These are phyloP conservation scores for Amanita pseudoporphyria DNA, from an alignment of 768 basidiomycete species.

Conservation along the genomic window DNA sequence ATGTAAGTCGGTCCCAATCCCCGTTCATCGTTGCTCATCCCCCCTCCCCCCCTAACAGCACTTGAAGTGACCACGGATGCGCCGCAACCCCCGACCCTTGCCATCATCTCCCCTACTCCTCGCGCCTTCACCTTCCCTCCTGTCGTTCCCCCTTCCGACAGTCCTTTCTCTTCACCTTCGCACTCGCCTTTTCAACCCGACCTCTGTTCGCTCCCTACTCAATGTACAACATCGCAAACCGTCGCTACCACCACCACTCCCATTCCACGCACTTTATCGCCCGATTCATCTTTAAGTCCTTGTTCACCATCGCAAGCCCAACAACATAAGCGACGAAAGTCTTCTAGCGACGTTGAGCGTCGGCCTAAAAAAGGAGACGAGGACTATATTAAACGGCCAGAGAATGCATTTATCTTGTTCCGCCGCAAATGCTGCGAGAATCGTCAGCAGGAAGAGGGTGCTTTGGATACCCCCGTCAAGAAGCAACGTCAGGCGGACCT, in stretches of 20 bases:
- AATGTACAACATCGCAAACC: constrained; percentile 19
- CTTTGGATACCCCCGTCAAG: constrained; percentile 37
- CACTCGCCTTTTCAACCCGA: constrained; percentile 68
- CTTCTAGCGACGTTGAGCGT: constrained; percentile 41
- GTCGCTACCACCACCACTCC: too few species aligned
- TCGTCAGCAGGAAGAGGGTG: constrained; percentile 47
- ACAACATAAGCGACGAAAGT: constrained; percentile 42
- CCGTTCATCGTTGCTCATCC: background rate
- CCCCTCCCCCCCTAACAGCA: constrained; percentile 28
- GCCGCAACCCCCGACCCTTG: constrained; percentile 40
- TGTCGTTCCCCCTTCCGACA: constrained; percentile 43
- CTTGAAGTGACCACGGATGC: constrained; percentile 70
- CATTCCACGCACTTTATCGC: constrained; percentile 30
- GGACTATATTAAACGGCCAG: constrained; percentile 76
- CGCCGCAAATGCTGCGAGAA: constrained; percentile 72
- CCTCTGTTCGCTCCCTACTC: constrained; percentile 41
- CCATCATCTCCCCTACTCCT: constrained; percentile 62
- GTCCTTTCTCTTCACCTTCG: constrained; percentile 59
- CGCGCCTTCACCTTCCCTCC: constrained; percentile 64
- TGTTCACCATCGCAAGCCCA: constrained; percentile 19
- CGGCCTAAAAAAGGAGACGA: constrained; percentile 67
- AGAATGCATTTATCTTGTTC: constrained; percentile 82
- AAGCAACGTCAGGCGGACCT: constrained; percentile 59
- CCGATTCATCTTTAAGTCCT: constrained; percentile 32
- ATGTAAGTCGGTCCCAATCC: constrained; percentile 23